phyloP scores from a whole-genome alignment of 106 monocot species.

The Hemerocallis citrina region DNA sequence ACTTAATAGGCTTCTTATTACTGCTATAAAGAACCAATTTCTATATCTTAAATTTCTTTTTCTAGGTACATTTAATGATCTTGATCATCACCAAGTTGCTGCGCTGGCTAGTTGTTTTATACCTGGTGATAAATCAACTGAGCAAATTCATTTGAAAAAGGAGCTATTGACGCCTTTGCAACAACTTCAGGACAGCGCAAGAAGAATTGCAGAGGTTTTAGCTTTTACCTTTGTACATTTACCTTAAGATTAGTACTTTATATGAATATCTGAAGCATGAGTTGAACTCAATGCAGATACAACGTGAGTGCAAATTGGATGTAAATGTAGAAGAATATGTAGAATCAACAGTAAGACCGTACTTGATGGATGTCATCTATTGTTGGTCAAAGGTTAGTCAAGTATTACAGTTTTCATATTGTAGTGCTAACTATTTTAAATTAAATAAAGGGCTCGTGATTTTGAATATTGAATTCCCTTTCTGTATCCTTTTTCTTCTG shows the following conservation, averaged over 20 bases:
- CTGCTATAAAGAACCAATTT: background rate
- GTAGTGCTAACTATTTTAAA: background rate
- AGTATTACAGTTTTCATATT: too few species aligned
- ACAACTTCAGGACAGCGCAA: slow-evolving; percentile 93
- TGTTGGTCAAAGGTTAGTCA: slow-evolving; percentile 92
- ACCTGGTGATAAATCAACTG: slow-evolving; percentile 95
- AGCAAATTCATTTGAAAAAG: slow-evolving; percentile 75
- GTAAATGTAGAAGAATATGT: slow-evolving; percentile 97
- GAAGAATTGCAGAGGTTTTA: slow-evolving; percentile 93
- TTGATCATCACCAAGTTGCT: slow-evolving; percentile 89
- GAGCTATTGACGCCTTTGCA: slow-evolving; percentile 86
- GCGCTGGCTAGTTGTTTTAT: slow-evolving; percentile 96
- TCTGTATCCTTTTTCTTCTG: background rate
- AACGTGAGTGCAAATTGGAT: slow-evolving; percentile 95
- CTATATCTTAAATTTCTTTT: background rate
- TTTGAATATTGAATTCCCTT: background rate
- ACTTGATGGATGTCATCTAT: slow-evolving; percentile 98
- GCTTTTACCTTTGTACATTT: slow-evolving; percentile 7
- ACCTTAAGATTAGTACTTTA: background rate
- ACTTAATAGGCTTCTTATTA: background rate
- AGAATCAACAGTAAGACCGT: slow-evolving; percentile 86
- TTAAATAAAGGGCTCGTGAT: background rate
- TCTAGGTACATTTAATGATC: slow-evolving; percentile 95
- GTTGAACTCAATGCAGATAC: slow-evolving; percentile 48
- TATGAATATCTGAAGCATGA: background rate